These are phyloP conservation scores for Dalbergia oliveri DNA, from an alignment of 306 rosid species.

Conservation along the genomic window DNA sequence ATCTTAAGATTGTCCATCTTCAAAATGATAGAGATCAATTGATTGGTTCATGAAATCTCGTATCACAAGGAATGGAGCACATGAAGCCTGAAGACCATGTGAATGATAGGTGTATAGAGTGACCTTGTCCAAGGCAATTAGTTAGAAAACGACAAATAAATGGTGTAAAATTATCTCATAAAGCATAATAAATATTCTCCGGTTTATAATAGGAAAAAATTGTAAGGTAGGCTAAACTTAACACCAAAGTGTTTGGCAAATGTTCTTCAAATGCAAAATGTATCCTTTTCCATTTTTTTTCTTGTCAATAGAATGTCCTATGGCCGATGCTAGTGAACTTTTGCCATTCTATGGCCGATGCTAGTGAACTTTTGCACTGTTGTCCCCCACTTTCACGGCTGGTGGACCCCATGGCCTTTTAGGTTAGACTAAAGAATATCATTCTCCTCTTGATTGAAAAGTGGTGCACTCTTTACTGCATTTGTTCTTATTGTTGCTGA, in stretches of 20 bases:
- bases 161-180: neutral
- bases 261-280: conserved; percentile 10
- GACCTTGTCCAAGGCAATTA: neutral
- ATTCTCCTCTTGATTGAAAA: neutral
- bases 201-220: neutral
- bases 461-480: neutral
- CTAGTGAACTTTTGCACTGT: neutral
- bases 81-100: neutral
- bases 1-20: neutral
- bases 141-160: neutral
- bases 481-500: neutral
- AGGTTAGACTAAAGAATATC: neutral
- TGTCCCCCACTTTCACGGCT: neutral
- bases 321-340: neutral
- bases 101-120: conserved; percentile 1
- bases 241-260: neutral
- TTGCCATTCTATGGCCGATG: neutral
- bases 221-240: neutral
- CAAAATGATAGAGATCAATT: neutral
- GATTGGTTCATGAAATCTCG: neutral
- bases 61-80: neutral
- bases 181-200: neutral
- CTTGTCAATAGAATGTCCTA: conserved; percentile 1
- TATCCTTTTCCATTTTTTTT: neutral
- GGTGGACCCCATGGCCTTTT: neutral